A percentile compares a stretch with the other conserved stretches of the same genome.
Evolutionary conservation across 2,329 filamentous ascomycete genomes (phyloP).

Genomic region (Akanthomyces muscarius): DNA sequence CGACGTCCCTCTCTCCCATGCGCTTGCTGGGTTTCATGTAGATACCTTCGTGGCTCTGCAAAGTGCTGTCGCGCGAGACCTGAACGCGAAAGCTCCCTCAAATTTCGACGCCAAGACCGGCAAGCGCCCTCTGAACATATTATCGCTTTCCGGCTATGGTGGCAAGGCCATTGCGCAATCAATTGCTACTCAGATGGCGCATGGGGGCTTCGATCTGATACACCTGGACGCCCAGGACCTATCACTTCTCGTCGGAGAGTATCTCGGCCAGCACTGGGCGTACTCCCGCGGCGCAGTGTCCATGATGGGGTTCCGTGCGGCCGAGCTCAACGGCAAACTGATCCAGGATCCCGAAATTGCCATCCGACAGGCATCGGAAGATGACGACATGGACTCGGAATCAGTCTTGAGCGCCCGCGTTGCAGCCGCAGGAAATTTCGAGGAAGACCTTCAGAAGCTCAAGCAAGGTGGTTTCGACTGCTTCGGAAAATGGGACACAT

Average conservation of each 20-base stretch:
- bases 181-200: slow-evolving; percentile 61
- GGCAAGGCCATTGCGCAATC: slow-evolving; percentile 36
- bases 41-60: slow-evolving; percentile 32
- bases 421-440: slow-evolving; percentile 27
- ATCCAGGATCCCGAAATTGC: slow-evolving; percentile 43
- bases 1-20: slow-evolving; percentile 32
- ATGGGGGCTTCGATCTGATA: slow-evolving; percentile 61
- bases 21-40: slow-evolving; percentile 32
- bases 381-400: slow-evolving; percentile 33
- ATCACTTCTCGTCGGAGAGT: slow-evolving; percentile 64
- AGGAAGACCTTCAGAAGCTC: slow-evolving; percentile 43
- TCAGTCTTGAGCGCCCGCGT: slow-evolving; percentile 29
- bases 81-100: slow-evolving; percentile 26
- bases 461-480: slow-evolving; percentile 35
- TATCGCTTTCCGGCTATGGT: slow-evolving; percentile 36
- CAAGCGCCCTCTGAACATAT: slow-evolving; percentile 36
- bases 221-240: slow-evolving; percentile 66
- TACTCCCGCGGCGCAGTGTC: slow-evolving; percentile 46
- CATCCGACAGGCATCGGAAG: slow-evolving; percentile 29
- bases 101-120: slow-evolving; percentile 30
- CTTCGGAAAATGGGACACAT: slow-evolving; percentile 53
- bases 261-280: slow-evolving; percentile 60
- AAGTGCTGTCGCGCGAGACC: slow-evolving; percentile 28
- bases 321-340: slow-evolving; percentile 51
- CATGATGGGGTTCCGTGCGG: slow-evolving; percentile 53